Conservation (phyloP, 805 yeast genomes). For the Zygotorulaspora chibaensis region DNA sequence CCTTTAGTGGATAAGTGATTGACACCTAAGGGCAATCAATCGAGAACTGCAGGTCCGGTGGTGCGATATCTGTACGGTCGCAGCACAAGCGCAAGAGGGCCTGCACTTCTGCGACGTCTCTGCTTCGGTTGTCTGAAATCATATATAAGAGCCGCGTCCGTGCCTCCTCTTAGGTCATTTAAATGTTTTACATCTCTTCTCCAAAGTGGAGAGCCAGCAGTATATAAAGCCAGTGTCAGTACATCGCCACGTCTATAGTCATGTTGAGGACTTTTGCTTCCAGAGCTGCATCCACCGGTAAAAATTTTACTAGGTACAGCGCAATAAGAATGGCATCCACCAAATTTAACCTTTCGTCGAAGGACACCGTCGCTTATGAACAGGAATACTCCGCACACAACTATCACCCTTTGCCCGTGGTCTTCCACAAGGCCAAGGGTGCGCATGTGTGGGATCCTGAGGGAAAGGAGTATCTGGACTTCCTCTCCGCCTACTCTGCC, state of each 20-base stretch:
- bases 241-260: background rate
- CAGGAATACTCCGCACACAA: conserved; percentile 87
- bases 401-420: conserved; percentile 95
- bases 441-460: conserved; percentile 98
- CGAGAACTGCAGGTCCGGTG: background rate
- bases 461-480: conserved; percentile 89
- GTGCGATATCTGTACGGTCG: background rate
- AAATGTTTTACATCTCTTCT: background rate
- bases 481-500: conserved; percentile 91
- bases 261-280: background rate
- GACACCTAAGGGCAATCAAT: background rate
- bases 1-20: background rate
- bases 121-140: too few relatives aligned
- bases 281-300: background rate
- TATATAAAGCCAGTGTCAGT: background rate
- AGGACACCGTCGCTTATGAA: conserved; percentile 64
- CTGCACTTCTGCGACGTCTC: too few relatives aligned
- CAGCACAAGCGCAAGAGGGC: too few relatives aligned
- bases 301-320: background rate
- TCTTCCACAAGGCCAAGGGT: conserved; percentile 78
- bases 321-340: background rate
- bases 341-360: conserved; percentile 49
- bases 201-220: too few relatives aligned
- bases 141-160: background rate
- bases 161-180: background rate